Conservation (phyloP, 1,284 basidiomycete species). For the Fomes fomentarius region DNA sequence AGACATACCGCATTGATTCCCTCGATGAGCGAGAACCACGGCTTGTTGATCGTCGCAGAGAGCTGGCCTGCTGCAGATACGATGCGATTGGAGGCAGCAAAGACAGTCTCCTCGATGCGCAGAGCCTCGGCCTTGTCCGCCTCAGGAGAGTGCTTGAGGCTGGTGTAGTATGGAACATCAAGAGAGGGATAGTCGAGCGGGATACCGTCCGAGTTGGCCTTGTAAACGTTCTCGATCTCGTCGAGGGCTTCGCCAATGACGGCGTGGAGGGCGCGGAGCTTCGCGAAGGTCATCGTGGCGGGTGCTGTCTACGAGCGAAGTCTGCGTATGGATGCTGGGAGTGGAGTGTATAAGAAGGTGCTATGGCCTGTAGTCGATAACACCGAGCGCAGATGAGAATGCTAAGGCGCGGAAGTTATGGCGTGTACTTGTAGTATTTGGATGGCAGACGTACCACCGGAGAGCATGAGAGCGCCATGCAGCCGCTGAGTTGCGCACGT, state of each 20-base stretch:
- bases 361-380: background rate
- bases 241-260: constrained; percentile 5
- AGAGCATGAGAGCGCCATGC: background rate
- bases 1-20: background rate
- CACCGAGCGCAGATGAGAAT: background rate
- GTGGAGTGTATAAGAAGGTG: background rate
- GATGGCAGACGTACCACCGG: background rate
- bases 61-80: constrained; percentile 65
- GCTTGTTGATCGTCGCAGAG: constrained; percentile 50
- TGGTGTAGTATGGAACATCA: constrained; percentile 47
- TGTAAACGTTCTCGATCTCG: constrained; percentile 15
- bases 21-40: constrained; percentile 5
- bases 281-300: constrained; percentile 2
- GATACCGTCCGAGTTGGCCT: background rate
- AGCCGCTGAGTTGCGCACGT: too few species aligned
- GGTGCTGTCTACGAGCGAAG: background rate
- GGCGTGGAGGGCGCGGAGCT: constrained; percentile 12
- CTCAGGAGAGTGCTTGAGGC: constrained; percentile 26
- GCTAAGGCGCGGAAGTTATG: background rate
- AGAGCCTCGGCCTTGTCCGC: constrained; percentile 44
- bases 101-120: constrained; percentile 53
- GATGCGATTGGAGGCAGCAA: constrained; percentile 56
- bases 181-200: constrained; percentile 61
- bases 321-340: too few species aligned
- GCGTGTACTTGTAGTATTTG: too few species aligned